A percentile compares a stretch with the other conserved stretches of the same genome.
Evolutionary conservation across 805 yeast genomes (phyloP).

Genomic region (Clavispora phyllophila): DNA sequence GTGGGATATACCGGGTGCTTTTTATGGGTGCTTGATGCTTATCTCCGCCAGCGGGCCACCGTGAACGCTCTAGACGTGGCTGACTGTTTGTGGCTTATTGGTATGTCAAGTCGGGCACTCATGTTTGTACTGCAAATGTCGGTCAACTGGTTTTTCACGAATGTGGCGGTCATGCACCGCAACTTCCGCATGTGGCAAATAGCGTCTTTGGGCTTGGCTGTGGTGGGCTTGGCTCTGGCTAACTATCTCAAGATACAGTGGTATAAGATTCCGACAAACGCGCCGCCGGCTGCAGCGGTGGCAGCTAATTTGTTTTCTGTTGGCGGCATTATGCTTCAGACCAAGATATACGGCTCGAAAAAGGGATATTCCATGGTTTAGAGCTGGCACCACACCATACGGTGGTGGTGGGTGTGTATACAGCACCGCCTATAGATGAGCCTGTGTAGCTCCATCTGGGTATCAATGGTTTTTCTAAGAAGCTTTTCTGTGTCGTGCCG

Average conservation of each 20-base stretch:
- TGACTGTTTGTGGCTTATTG: constrained; percentile 9
- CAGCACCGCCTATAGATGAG: neutral
- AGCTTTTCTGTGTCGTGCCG: constrained; percentile 9
- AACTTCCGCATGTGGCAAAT: neutral
- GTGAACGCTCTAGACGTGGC: constrained; percentile 13
- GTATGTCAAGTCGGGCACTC: constrained; percentile 7
- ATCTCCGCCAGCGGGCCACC: constrained; percentile 5
- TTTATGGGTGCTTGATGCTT: constrained; percentile 1
- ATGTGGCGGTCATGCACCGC: constrained; percentile 1
- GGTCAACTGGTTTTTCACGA: constrained; percentile 11
- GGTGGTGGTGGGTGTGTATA: neutral
- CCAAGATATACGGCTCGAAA: constrained; percentile 2
- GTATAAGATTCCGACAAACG: constrained; percentile 7
- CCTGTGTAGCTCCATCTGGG: neutral
- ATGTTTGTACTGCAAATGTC: constrained; percentile 13
- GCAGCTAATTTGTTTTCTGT: constrained; percentile 1
- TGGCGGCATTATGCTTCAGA: constrained; percentile 3
- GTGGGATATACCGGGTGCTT: neutral
- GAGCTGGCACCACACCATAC: neutral
- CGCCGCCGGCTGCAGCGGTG: constrained; percentile 1
- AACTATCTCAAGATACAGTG: neutral
- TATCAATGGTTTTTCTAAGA: constrained; percentile 6
- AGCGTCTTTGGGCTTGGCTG: neutral
- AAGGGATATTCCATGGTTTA: neutral
- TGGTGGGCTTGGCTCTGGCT: neutral